Conservation (phyloP, 2,329 filamentous ascomycete species). For the Fragosphaeria purpurea region DNA sequence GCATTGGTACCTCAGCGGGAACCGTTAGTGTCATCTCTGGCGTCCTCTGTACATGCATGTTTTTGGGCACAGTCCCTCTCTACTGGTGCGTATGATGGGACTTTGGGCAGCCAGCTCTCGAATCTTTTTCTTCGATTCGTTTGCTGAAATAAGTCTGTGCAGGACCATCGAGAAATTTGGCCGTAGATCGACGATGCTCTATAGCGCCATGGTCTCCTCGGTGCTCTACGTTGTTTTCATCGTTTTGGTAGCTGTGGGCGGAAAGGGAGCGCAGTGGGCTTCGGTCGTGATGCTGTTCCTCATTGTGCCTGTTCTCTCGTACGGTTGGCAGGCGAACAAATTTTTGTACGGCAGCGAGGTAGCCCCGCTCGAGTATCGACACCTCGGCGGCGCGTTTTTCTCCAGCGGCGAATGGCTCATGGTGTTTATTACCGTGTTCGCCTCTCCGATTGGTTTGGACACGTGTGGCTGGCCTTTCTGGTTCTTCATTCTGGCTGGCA, state of each 20-base stretch:
- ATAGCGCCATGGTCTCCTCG: background rate
- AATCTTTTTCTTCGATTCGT: background rate
- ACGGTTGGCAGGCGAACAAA: constrained; percentile 1
- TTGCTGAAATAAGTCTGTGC: background rate
- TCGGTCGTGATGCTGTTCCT: background rate
- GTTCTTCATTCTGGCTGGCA: constrained; percentile 2
- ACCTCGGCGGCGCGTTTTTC: constrained; percentile 1
- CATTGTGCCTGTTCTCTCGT: constrained; percentile 1
- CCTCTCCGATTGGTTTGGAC: background rate
- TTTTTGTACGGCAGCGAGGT: constrained; percentile 2
- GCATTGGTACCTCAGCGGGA: background rate
- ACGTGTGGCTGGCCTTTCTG: background rate
- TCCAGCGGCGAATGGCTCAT: constrained; percentile 2
- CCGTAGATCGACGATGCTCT: background rate
- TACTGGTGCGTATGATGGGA: background rate
- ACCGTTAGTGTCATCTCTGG: constrained; percentile 1
- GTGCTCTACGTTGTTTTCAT: background rate
- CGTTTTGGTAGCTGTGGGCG: background rate
- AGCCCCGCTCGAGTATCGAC: constrained; percentile 1
- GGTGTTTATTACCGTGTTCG: constrained; percentile 2
- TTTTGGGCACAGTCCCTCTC: background rate
- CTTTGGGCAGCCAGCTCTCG: background rate
- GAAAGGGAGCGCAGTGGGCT: background rate
- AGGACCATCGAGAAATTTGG: constrained; percentile 1
- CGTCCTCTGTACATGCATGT: constrained; percentile 1